Conservation (phyloP, 495 filamentous ascomycete species). For the Umbilicaria muhlenbergii region DNA sequence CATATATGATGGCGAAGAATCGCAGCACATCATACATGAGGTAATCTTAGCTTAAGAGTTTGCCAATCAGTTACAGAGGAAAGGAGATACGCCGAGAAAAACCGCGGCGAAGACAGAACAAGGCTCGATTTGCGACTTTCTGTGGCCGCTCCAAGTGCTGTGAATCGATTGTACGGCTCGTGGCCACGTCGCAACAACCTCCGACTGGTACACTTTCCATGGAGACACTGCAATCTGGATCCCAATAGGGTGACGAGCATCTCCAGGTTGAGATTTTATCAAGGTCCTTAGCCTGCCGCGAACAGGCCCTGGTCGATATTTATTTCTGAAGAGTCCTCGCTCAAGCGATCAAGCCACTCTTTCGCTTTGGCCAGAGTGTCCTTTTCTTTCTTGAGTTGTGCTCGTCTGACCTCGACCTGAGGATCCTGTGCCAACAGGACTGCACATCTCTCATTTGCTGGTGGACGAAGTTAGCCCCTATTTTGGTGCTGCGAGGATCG, state of each 20-base stretch:
- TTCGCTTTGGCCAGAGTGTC: slow-evolving; percentile 30
- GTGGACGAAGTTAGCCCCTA: not conserved
- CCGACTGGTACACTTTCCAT: no score
- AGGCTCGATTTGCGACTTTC: no score
- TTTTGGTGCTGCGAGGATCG: not conserved
- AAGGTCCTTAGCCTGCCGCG: slow-evolving; percentile 5
- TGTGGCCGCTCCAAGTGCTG: no score
- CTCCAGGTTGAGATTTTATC: not conserved
- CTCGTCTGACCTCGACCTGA: slow-evolving; percentile 24
- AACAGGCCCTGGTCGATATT: slow-evolving; percentile 1
- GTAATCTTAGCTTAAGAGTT: no score
- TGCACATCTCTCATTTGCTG: slow-evolving; percentile 23
- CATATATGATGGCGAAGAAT: no score
- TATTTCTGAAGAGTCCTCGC: slow-evolving; percentile 5
- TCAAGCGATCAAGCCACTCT: slow-evolving; percentile 19
- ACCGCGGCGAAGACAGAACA: no score
- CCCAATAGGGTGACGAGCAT: not conserved
- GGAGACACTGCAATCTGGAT: not conserved
- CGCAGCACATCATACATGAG: no score
- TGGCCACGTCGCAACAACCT: no score
- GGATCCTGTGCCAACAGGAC: slow-evolving; percentile 35
- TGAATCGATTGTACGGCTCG: no score
- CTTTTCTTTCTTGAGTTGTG: slow-evolving; percentile 23
- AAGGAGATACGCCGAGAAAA: no score
- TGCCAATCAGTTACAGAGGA: no score